Conservation (phyloP, 1,284 basidiomycete genomes). For the Trametes versicolor region DNA sequence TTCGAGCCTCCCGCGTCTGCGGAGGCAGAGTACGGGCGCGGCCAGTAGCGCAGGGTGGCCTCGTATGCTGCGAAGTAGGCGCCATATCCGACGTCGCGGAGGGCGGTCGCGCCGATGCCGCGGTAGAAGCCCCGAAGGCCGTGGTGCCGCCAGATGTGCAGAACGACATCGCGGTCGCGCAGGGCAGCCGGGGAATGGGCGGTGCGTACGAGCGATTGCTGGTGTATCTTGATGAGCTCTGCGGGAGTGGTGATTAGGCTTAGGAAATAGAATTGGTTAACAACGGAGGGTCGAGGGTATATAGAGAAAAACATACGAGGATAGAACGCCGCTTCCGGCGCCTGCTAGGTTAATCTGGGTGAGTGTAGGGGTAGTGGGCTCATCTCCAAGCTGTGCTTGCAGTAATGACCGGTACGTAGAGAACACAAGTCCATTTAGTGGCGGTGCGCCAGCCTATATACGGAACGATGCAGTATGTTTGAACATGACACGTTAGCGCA, state of each 20-base stretch:
- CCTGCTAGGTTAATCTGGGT: slow-evolving; percentile 81
- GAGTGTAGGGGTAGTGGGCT: slow-evolving; percentile 62
- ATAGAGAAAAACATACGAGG: slow-evolving; percentile 71
- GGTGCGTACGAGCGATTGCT: slow-evolving; percentile 54
- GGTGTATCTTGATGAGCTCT: slow-evolving; percentile 89
- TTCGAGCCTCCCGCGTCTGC: slow-evolving; percentile 54
- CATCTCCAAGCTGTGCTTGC: slow-evolving; percentile 61
- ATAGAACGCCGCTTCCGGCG: slow-evolving; percentile 77
- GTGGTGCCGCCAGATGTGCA: slow-evolving; percentile 60
- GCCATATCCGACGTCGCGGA: slow-evolving; percentile 84
- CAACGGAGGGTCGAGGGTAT: background rate
- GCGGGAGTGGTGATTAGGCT: slow-evolving; percentile 84
- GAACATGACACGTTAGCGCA: background rate
- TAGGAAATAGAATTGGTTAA: slow-evolving; percentile 9
- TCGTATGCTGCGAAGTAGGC: slow-evolving; percentile 90
- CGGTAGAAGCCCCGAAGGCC: slow-evolving; percentile 81
- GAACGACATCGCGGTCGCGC: slow-evolving; percentile 56
- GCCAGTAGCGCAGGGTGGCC: slow-evolving; percentile 71
- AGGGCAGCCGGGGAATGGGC: slow-evolving; percentile 4
- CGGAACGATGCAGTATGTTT: background rate
- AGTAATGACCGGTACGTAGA: slow-evolving; percentile 78
- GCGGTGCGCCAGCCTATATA: slow-evolving; percentile 67
- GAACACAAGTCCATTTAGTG: slow-evolving; percentile 82
- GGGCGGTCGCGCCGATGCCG: slow-evolving; percentile 74
- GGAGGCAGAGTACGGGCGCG: slow-evolving; percentile 45